These are phyloP conservation scores for Quercus mongolica DNA, from an alignment of 306 rosid species.

Conservation along the genomic window DNA sequence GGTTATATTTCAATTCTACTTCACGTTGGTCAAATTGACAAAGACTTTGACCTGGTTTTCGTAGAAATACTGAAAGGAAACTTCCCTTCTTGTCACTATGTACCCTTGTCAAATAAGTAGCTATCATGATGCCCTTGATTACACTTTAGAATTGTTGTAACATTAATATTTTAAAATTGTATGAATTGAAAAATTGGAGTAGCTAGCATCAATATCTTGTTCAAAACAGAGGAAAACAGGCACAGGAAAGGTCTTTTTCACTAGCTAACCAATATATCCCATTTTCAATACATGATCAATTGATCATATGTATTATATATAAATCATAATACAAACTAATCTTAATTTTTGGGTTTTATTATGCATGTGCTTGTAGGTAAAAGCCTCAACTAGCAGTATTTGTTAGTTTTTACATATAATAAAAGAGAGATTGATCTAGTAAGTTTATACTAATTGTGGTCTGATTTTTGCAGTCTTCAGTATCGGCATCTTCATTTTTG, in stretches of 20 bases:
- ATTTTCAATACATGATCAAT: too few species aligned
- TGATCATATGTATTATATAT: too few species aligned
- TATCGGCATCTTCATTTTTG: constrained; percentile 22
- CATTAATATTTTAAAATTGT: background rate
- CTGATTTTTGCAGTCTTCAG: constrained; percentile 38
- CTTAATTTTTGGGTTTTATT: too few species aligned
- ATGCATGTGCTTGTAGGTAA: too few species aligned
- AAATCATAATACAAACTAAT: too few species aligned
- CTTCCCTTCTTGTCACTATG: background rate
- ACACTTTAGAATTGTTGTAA: background rate
- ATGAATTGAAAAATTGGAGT: background rate
- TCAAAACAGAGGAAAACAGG: too few species aligned
- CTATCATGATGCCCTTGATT: too few species aligned
- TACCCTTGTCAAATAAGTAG: background rate
- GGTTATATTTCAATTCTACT: background rate
- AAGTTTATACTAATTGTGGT: background rate
- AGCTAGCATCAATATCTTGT: background rate
- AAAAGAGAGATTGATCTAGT: background rate
- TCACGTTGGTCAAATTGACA: background rate
- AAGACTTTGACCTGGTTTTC: background rate
- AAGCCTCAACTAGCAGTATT: background rate
- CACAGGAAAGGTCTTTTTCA: too few species aligned
- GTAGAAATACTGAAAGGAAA: background rate
- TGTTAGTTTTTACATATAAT: background rate
- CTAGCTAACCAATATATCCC: too few species aligned